Evolutionary conservation across 2,329 filamentous ascomycete genomes (phyloP).

Genomic region (Nothomitra cinnamomea): DNA sequence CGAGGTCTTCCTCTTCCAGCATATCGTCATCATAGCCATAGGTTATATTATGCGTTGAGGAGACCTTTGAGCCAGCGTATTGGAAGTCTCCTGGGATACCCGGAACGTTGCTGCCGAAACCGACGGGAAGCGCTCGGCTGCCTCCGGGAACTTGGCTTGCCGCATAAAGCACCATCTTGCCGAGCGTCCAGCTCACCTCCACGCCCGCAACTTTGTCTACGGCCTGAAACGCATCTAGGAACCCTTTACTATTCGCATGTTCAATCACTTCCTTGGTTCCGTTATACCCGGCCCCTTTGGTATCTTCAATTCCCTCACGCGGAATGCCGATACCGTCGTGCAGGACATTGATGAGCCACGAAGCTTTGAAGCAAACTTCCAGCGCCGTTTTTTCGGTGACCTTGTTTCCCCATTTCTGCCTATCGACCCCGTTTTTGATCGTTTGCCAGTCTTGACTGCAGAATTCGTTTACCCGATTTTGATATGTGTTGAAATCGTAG

Average conservation of each 20-base stretch:
- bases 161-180: slow-evolving; percentile 91
- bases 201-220: slow-evolving; percentile 82
- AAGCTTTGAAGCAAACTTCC: slow-evolving; percentile 93
- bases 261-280: slow-evolving; percentile 53
- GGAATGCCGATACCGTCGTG: slow-evolving; percentile 94
- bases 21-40: slow-evolving; percentile 22
- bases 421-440: slow-evolving; percentile 49
- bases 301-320: slow-evolving; percentile 58
- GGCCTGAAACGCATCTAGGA: slow-evolving; percentile 73
- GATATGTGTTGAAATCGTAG: slow-evolving; percentile 84
- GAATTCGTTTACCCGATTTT: slow-evolving; percentile 67
- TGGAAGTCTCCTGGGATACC: slow-evolving; percentile 64
- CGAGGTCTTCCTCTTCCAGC: slow-evolving; percentile 10
- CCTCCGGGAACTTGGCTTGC: slow-evolving; percentile 66
- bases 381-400: slow-evolving; percentile 56
- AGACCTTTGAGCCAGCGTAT: slow-evolving; percentile 45
- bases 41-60: slow-evolving; percentile 20
- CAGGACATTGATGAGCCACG: slow-evolving; percentile 91
- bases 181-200: slow-evolving; percentile 93
- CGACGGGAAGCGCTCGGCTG: slow-evolving; percentile 53
- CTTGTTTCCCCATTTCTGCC: slow-evolving; percentile 58
- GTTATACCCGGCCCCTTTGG: slow-evolving; percentile 39
- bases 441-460: slow-evolving; percentile 68
- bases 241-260: slow-evolving; percentile 55
- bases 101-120: slow-evolving; percentile 74